Percentiles rank a stretch among this genome's conserved stretches.
Conservation (phyloP, 2,329 filamentous ascomycete genomes). For the Sarocladiaceae sp. region DNA sequence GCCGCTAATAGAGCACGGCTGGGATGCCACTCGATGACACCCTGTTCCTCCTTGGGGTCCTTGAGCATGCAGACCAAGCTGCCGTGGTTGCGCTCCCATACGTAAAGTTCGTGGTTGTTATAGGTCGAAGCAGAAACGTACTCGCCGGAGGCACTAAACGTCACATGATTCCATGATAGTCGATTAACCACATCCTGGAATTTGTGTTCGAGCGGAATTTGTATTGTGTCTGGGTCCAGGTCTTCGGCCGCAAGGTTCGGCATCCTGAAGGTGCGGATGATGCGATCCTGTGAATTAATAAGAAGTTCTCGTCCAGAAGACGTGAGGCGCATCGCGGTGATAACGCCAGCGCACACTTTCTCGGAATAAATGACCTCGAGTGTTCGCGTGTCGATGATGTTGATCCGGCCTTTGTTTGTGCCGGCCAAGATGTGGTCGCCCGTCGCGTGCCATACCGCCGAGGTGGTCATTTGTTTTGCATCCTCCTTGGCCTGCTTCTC, state of each 20-base stretch:
- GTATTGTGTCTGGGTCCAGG: constrained; percentile 79
- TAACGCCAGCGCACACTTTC: constrained; percentile 79
- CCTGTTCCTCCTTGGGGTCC: constrained; percentile 92
- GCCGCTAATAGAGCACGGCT: constrained; percentile 81
- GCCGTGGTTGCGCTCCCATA: constrained; percentile 92
- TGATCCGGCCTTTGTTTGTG: constrained; percentile 93
- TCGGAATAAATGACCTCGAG: constrained; percentile 84
- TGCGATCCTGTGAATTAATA: constrained; percentile 89
- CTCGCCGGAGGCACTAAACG: constrained; percentile 89
- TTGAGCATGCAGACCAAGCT: constrained; percentile 96
- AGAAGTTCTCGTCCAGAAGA: constrained; percentile 79
- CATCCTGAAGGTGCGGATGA: constrained; percentile 87
- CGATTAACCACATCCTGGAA: constrained; percentile 97
- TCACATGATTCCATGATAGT: constrained; percentile 94
- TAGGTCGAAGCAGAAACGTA: constrained; percentile 96
- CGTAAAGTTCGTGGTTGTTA: constrained; percentile 98
- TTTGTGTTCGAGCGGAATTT: constrained; percentile 91
- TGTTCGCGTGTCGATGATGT: constrained; percentile 83
- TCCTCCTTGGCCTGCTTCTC: constrained; percentile 90
- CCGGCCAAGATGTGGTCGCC: constrained; percentile 89
- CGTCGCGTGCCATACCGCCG: constrained; percentile 78
- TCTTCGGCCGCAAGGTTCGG: constrained; percentile 68
- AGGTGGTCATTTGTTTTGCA: constrained; percentile 91
- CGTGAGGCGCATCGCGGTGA: constrained; percentile 83
- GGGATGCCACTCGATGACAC: constrained; percentile 96